Conservation (phyloP, 176 grass and related monocot genomes). For the Oryza glaberrima region DNA sequence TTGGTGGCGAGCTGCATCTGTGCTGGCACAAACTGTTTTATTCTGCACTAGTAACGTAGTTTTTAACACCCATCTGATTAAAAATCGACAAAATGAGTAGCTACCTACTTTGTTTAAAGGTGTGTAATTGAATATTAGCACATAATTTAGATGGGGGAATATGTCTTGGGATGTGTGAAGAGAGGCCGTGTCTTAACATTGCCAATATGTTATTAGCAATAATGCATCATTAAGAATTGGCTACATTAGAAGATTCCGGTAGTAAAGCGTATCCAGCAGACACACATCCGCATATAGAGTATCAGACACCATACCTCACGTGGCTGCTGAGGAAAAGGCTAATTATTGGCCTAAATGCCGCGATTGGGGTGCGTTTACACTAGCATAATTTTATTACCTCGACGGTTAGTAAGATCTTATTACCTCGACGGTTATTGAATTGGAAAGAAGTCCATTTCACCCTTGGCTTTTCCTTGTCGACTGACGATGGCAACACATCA, state of each 20-base stretch:
- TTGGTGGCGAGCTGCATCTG: not conserved
- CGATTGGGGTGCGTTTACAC: not conserved
- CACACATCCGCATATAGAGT: not conserved
- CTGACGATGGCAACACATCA: too few relatives aligned
- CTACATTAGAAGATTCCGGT: not conserved
- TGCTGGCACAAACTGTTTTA: not conserved
- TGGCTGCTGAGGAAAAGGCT: slow-evolving; percentile 26
- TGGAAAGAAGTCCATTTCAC: too few relatives aligned
- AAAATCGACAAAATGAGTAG: slow-evolving; percentile 32
- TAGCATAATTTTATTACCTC: too few relatives aligned
- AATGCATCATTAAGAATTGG: slow-evolving; percentile 31
- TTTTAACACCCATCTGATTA: not conserved
- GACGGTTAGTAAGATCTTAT: too few relatives aligned
- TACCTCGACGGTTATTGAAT: too few relatives aligned
- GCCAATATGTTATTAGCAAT: slow-evolving; percentile 18
- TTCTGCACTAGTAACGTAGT: not conserved
- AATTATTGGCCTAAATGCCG: slow-evolving; percentile 29
- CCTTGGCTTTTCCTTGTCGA: too few relatives aligned
- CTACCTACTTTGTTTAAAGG: slow-evolving; percentile 31
- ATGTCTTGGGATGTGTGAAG: slow-evolving; percentile 33
- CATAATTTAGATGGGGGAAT: slow-evolving; percentile 10
- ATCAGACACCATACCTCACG: slow-evolving; percentile 11
- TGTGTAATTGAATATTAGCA: not conserved
- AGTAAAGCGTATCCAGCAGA: not conserved
- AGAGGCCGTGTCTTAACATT: not conserved